Evolutionary conservation across 1,284 basidiomycete genomes (phyloP), one percentile per base, ranked within the genome.

Genomic region (Laetiporus sulphureus): DNA sequence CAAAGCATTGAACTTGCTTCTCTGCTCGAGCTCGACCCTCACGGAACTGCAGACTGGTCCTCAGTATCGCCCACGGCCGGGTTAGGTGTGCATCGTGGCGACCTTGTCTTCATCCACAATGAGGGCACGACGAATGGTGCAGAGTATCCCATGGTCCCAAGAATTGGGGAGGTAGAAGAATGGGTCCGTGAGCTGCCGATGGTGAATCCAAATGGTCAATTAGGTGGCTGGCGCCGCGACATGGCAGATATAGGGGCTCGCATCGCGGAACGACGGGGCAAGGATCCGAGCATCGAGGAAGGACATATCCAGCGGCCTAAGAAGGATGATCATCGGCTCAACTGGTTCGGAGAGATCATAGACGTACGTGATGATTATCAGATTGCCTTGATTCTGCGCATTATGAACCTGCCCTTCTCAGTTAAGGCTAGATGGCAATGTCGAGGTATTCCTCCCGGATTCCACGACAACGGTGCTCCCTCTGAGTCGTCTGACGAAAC

Each of bases 21-120:
- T 29, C 73, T 89, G 12, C 73, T 97, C 24, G 92, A 97, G 64
- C 76, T 96, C 39, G 91, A 95, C 58, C 81, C 87, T 5, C 83
- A 87, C 52, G 89, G 89, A 21, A 66, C 68, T 15, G 69, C 70
- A 36, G 80, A 81, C 49, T 61, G 65, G 49, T 62, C 65, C 35
- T 62, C 63, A 8, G 56, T 69, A 29, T 59, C 65, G 41, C 59
- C 70, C 51, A 64, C 49, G 50, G 80, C 83, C 32, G 78, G 77
- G n/a, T 77, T 87, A 38, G 89, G 89, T 25, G 80, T 94, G 20
- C 76, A 80, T 36, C 73, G 87, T 18, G 89, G 91, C 10, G 89
- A 94, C 55, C 77, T 81, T 45, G 90, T 96, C 13, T 82, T 97
- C 50, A 71, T 93, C 41, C 83, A 88, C 60, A 64, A 64, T 6